Evolutionary conservation across 805 yeast genomes (phyloP), one percentile per base, ranked within the genome.

Genomic region (Candida corydali): DNA sequence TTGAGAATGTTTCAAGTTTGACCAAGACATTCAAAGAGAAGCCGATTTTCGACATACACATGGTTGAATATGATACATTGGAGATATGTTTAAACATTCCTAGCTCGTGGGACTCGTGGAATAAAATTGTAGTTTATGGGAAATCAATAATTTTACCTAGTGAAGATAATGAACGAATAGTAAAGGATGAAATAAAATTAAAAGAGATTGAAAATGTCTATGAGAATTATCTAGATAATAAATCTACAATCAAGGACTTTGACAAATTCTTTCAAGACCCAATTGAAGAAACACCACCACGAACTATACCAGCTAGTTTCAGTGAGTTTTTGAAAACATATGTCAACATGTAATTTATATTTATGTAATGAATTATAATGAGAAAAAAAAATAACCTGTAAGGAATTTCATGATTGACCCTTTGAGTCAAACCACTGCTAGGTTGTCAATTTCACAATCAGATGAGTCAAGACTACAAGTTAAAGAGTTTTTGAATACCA

Each of bases 71-170:
- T 8, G 41, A 36, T 3, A 34, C 36, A 6, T 30, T 39, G 6
- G 14, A 26, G 3, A 24, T 49, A 6, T 47, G 57, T 19, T 47
- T 65, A 20, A 43, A 55, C 15, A 62, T 79, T 2, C 80, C 82
- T 0, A 38, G 41, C 5, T 78, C 74, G 0, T 61, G 70, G 59
- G 87, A 81, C 43, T 56, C 79, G 3, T 61, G 70, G 64, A 63
- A 64, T 15, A 71, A 76, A 45, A 78, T 81, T 18, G 47, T 57
- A 24, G 47, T 69, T 28, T 49, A 56, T 16, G 50, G 61, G 14
- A 49, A 52, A 31, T 41, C 67, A 37, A 40, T 36, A 3, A 37
- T 56, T 17, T 43, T 38, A 27, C n/a, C n/a, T n/a, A 42, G 39
- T 11, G 45, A 40, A 15, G 27, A 34, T 17, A 43, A 46, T 29